Base-by-base conservation (phyloP, 345 rosid species). In the Pistacia integerrima region DNA sequence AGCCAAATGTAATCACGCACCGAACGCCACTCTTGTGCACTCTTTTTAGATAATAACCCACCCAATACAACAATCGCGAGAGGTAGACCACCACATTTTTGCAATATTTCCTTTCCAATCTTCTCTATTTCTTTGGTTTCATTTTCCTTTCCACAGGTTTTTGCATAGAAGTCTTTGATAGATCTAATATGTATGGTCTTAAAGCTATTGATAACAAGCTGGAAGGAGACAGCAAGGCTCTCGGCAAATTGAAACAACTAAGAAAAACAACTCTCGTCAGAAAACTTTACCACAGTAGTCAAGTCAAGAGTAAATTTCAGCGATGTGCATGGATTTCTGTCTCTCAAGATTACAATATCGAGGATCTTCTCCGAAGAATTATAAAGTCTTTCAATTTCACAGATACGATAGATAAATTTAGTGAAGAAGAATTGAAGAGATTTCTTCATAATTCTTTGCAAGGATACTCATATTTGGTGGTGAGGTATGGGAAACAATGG, bases 321-420 rank as follows among this genome's bases (percentile, higher is more conserved):
- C 12, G 49, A 3, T 77, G 83, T 49, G 80, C 80, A 17, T 80
- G 83, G 83, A 54, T 80, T 44, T 80, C 66, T 58, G 77, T 76
- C 4, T 76, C 83, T 1, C 83, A 80, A 28, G 44, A 68, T 28
- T 76, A 54, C 69, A 73, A 57, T 44, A 28, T 65, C 11, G 62
- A 64, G 41, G 67, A 67, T 54, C 13, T 77, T 18, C 38, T 81
- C 20, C 56, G 73, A 69, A 61, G 58, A 64, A 68, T 77, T 11
- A 72, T 81, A 73, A 77, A 55, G 33, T 51, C 55, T 11, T 51
- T 51, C 55, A 51, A 35, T 14, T 11, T 51, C 16, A 51, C 14
- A 9, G 16, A 11, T 10, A 51, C 16, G 4, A 51, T 51, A 51
- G 55, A 51, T 12, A 51, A 51, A 1, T 51, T 51, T 36, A 2